Conservation (phyloP, 352 stramenopile genomes). For the Phytophthora kernoviae region DNA sequence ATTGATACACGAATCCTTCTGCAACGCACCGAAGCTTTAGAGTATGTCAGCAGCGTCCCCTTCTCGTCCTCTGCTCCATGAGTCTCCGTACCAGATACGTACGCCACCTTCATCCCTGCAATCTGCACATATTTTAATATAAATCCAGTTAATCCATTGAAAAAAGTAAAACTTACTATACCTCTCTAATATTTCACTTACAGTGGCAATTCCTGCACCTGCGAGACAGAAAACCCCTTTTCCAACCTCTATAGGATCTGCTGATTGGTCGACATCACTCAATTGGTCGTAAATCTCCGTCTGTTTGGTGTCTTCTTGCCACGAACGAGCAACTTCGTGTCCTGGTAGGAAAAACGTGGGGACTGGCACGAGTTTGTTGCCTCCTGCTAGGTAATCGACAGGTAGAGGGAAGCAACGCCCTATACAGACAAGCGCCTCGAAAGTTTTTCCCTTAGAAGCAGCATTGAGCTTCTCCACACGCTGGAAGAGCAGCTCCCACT, state of each 20-base stretch:
- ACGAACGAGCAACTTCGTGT: slow-evolving; percentile 28
- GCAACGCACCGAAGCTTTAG: slow-evolving; percentile 30
- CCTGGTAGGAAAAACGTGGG: slow-evolving; percentile 68
- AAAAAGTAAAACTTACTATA: not conserved
- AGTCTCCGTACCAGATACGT: slow-evolving; percentile 35
- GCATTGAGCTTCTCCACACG: slow-evolving; percentile 75
- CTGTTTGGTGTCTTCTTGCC: slow-evolving; percentile 35
- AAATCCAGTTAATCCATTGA: slow-evolving; percentile 7
- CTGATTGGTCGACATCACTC: slow-evolving; percentile 10
- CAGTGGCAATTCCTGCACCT: slow-evolving; percentile 44
- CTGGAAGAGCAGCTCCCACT: slow-evolving; percentile 73
- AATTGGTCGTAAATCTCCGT: slow-evolving; percentile 48
- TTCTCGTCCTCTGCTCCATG: slow-evolving; percentile 32
- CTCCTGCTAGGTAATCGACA: slow-evolving; percentile 41
- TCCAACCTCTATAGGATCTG: slow-evolving; percentile 43
- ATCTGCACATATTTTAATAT: slow-evolving; percentile 27
- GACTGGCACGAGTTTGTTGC: slow-evolving; percentile 43
- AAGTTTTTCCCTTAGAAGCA: slow-evolving; percentile 51
- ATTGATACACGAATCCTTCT: too few relatives aligned
- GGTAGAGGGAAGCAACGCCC: slow-evolving; percentile 65
- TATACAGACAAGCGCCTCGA: slow-evolving; percentile 68
- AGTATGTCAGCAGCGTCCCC: slow-evolving; percentile 34
- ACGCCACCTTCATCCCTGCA: slow-evolving; percentile 48
- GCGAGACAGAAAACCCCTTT: slow-evolving; percentile 58
- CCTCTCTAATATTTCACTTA: slow-evolving; percentile 17